Evolutionary conservation across 495 filamentous ascomycete species (phyloP), one percentile per base, ranked within the genome.

Genomic region (Daldinia grandis): DNA sequence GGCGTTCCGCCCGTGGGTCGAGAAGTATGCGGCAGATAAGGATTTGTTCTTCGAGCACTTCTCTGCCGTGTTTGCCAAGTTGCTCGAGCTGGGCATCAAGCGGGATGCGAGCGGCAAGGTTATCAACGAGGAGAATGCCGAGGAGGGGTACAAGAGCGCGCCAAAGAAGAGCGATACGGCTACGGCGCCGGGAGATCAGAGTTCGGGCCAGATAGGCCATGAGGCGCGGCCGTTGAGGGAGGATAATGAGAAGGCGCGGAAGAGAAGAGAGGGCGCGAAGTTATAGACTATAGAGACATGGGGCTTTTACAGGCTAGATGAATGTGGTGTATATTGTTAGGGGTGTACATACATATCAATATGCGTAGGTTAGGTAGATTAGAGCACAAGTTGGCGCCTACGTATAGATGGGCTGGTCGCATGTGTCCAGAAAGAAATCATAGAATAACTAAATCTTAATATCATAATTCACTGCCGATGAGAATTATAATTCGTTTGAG

Each of bases 21-120:
- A 87, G 77, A 68, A 76, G 64, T 90, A 89, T 76, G 88, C 87
- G 7, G 75, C 83, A 53, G 87, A 89, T 56, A 87, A 88, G 76
- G 87, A 88, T 1, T 35, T 84, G 40, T 89, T 90, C 82, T 90
- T 88, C 66, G 83, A 83, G 49, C 82, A 89, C 74, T 89, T 89
- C 68, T 57, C 85, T 19, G 83, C 83, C 68, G 87, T 82, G 10
- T 90, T 89, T 76, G 83, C 82, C n/a, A 90, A 89, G 78, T 70
- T 90, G 79, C 56, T 89, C 38, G 87, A 89, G 78, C 73, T 90
- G 64, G 87, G 87, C 4, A 87, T 89, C 53, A 66, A 76, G 44
- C 82, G 87, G 51, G 87, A 89, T 72, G 83, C 68, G 5, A 72
- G 80, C 17, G 87, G 84, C 6, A 74, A 58, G 5, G 74, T 88